Base-by-base conservation (phyloP, 306 rosid species). In the Cicer arietinum region DNA sequence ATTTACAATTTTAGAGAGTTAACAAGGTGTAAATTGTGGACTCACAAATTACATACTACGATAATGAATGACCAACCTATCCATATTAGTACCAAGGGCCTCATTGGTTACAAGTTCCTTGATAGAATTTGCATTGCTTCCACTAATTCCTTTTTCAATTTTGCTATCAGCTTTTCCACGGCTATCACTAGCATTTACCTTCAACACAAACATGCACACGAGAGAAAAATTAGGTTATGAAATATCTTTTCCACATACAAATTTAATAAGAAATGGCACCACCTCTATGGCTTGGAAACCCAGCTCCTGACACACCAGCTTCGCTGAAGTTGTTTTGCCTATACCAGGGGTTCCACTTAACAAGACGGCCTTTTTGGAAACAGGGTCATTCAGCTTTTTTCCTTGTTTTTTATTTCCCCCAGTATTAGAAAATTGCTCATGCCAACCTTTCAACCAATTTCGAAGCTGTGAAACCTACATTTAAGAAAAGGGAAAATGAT, bases 151-250 rank as follows among this genome's bases (percentile, higher is more conserved):
- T 83, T 83, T 94, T 74, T 72, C 90, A 85, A 94, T 89, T 86
- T 90, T 94, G 80, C 89, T 63, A 79, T 94, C 93, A 88, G 99
- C 93, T 84, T 94, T 94, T 74, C 99, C 97, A 60, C 97, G 92
- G 81, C 87, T 90, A 78, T 94, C 99, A 77, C 99, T 94, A 69
- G 99, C 99, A 86, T 94, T 94, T 74, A 94, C 99, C 99, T 94
- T 79, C 70, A 80, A 54, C 59, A 73, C 51, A 79, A 43, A 48
- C 48, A 79, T 53, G 53, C 54, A 71, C 59, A 22, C 8, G 20
- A 30, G 13, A 81, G 69, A 41, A 50, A 69, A 84, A 65, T 16
- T 30, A 70, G 57, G 74, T 52, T 50, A 58, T 17, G 67, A 71
- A 70, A 71, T 61, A 51, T 12, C 61, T 41, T 37, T 60, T 25